Evolutionary conservation across 1,284 basidiomycete species (phyloP).

Genomic region (Heliocybe sulcata): DNA sequence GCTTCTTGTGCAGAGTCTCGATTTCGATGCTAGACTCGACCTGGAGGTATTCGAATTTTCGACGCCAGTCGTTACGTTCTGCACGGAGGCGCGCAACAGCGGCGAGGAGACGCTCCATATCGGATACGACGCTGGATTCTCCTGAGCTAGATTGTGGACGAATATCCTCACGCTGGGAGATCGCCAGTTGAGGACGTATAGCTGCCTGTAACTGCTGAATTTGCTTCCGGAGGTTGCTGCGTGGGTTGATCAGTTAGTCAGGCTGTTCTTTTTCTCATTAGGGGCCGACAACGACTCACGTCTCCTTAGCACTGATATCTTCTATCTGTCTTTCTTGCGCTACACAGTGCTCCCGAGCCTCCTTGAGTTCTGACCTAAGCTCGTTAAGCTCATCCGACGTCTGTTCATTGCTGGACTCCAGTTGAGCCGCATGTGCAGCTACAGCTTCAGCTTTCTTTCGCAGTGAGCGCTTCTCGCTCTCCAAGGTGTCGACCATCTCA

Average conservation of each 20-base stretch:
- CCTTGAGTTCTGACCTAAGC: background rate
- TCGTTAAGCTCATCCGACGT: slow-evolving; percentile 34
- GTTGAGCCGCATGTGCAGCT: slow-evolving; percentile 26
- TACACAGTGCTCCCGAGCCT: background rate
- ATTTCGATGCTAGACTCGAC: slow-evolving; percentile 18
- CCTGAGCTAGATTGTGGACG: background rate
- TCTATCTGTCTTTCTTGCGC: background rate
- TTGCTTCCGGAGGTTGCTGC: background rate
- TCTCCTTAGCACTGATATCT: background rate
- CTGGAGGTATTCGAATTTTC: slow-evolving; percentile 63
- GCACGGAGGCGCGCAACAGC: slow-evolving; percentile 60
- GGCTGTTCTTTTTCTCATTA: background rate
- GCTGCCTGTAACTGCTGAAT: background rate
- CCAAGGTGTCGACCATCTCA: slow-evolving; percentile 30
- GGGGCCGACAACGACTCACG: background rate
- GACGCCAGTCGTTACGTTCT: slow-evolving; percentile 64
- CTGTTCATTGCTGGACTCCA: slow-evolving; percentile 33
- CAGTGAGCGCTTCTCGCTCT: slow-evolving; percentile 29
- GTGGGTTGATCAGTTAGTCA: background rate
- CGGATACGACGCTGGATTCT: slow-evolving; percentile 14
- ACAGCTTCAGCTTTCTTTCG: slow-evolving; percentile 37
- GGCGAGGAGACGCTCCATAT: slow-evolving; percentile 48
- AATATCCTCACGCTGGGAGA: background rate
- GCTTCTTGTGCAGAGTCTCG: slow-evolving; percentile 48
- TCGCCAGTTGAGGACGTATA: background rate